A percentile compares a stretch with the other conserved stretches of the same genome.
These are phyloP conservation scores for Candida mesenterica DNA, from an alignment of 1,139 yeast species.

Conservation along the genomic window DNA sequence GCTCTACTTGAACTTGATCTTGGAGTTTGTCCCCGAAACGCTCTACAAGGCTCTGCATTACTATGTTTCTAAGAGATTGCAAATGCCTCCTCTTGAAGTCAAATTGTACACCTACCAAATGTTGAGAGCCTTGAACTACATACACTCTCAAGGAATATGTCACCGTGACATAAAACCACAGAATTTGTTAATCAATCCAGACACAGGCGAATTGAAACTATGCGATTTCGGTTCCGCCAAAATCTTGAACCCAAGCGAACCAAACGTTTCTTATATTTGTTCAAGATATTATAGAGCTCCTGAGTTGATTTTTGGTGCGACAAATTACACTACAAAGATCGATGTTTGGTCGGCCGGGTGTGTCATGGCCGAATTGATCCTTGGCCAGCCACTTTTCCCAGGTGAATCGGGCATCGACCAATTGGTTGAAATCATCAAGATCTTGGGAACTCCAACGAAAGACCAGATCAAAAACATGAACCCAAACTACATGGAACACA, in stretches of 20 bases:
- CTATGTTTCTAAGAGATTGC: conserved; percentile 71
- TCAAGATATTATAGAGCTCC: conserved; percentile 97
- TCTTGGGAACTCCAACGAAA: conserved; percentile 90
- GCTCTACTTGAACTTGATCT: conserved; percentile 78
- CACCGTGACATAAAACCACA: conserved; percentile 98
- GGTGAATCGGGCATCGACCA: conserved; percentile 98
- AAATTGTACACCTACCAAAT: conserved; percentile 89
- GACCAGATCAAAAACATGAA: conserved; percentile 95
- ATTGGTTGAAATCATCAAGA: conserved; percentile 92
- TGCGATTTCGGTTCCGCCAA: conserved; percentile 99
- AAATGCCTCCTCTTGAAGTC: conserved; percentile 89
- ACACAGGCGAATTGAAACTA: conserved; percentile 76
- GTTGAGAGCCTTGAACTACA: conserved; percentile 85
- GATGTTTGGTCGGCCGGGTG: conserved; percentile 99
- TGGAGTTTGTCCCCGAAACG: conserved; percentile 94
- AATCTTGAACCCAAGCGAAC: conserved; percentile 82
- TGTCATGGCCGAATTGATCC: conserved; percentile 92
- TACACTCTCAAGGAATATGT: conserved; percentile 89
- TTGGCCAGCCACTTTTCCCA: conserved; percentile 96
- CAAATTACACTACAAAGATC: conserved; percentile 92
- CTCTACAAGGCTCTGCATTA: conserved; percentile 83
- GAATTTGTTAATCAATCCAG: conserved; percentile 84
- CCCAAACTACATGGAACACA: conserved; percentile 96
- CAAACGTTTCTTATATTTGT: conserved; percentile 93
- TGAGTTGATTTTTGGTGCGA: conserved; percentile 86